Conservation (phyloP, 192 early-diverging fungal species). For the Backusella morwellensis region DNA sequence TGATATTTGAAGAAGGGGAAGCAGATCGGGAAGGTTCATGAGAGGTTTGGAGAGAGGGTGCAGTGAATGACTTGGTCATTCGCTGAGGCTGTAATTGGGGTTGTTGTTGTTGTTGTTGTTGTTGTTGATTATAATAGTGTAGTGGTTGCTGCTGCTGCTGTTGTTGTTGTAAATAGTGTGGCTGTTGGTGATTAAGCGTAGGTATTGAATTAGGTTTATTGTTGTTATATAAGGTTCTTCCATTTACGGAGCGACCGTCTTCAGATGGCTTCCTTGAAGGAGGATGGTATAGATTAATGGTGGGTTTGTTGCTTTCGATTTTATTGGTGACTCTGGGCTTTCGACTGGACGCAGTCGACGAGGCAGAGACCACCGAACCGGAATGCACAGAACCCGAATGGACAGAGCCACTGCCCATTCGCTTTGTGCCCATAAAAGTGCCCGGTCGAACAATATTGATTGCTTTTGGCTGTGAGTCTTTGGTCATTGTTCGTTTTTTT, state of each 20-base stretch:
- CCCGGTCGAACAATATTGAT: slow-evolving; percentile 8
- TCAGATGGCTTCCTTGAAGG: slow-evolving; percentile 4
- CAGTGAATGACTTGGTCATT: neutral
- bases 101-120: slow-evolving; percentile 4
- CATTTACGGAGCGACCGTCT: neutral
- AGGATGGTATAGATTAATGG: slow-evolving; percentile 13
- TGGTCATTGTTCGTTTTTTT: neutral
- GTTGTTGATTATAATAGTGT: neutral
- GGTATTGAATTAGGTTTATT: slow-evolving; percentile 1
- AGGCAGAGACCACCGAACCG: neutral
- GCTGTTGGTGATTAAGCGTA: neutral
- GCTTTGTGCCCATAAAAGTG: neutral
- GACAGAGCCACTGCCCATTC: neutral
- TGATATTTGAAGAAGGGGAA: neutral
- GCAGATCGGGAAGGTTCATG: neutral
- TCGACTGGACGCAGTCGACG: neutral
- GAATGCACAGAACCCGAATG: neutral
- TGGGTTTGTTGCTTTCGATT: neutral
- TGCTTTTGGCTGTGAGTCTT: slow-evolving; percentile 14
- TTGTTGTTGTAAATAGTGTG: neutral
- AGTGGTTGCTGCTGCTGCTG: neutral
- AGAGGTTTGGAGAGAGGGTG: neutral
- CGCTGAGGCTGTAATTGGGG: neutral
- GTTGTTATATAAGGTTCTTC: neutral
- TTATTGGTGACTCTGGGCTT: slow-evolving; percentile 8